phyloP scores from a whole-genome alignment of 306 rosid genomes.

The Argentina anserina region DNA sequence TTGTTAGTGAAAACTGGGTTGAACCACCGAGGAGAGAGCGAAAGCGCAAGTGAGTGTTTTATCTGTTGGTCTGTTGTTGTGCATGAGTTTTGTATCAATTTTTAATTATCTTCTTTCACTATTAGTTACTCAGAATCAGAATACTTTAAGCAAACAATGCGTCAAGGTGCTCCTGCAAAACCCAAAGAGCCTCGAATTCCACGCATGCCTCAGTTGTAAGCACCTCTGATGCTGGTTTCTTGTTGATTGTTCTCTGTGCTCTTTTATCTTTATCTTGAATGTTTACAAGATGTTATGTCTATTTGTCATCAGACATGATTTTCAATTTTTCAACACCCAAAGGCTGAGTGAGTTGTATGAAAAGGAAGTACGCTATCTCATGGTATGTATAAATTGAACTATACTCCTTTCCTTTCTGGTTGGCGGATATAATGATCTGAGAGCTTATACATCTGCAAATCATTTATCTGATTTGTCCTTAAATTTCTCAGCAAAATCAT shows the following conservation, averaged over 20 bases:
- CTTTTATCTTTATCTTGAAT: not conserved
- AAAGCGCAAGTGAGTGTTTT: slow-evolving; percentile 74
- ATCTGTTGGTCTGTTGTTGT: slow-evolving; percentile 11
- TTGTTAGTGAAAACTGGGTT: slow-evolving; percentile 92
- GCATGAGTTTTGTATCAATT: slow-evolving; percentile 9
- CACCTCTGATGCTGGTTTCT: slow-evolving; percentile 7
- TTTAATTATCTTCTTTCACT: slow-evolving; percentile 17
- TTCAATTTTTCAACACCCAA: slow-evolving; percentile 90
- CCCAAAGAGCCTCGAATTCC: slow-evolving; percentile 98
- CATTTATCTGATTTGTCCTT: slow-evolving; percentile 14
- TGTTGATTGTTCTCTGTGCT: slow-evolving; percentile 3
- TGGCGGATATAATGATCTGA: not conserved
- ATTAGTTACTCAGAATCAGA: slow-evolving; percentile 90
- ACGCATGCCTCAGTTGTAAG: slow-evolving; percentile 98
- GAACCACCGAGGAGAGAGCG: slow-evolving; percentile 98
- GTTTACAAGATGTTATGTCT: not conserved
- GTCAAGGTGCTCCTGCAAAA: slow-evolving; percentile 90
- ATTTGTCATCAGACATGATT: slow-evolving; percentile 68
- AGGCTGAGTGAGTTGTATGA: slow-evolving; percentile 94
- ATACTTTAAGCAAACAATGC: slow-evolving; percentile 96
- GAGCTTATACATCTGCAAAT: not conserved
- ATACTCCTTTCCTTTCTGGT: slow-evolving; percentile 9
- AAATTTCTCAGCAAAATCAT: slow-evolving; percentile 74
- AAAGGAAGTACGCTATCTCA: slow-evolving; percentile 94
- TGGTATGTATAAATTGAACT: slow-evolving; percentile 57